Evolutionary conservation across 768 basidiomycete species (phyloP), one percentile per base, ranked within the genome.

Genomic region (Hysterangium stoloniferum): DNA sequence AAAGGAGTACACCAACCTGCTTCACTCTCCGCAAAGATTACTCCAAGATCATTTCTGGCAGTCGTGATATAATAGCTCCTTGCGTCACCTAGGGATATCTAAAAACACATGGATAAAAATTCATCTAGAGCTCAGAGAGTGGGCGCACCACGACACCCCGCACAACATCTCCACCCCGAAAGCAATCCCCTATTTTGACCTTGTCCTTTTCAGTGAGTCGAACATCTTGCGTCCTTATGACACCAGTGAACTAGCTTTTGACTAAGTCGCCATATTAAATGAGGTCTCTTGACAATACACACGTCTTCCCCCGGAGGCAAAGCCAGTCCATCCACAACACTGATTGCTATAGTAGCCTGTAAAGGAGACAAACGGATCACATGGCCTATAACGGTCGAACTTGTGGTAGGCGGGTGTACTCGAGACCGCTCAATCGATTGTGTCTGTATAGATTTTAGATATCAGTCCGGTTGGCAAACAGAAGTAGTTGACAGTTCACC

Each of bases 61-160:
- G 92, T 95, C 0, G 91, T 89, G 25, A 95, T 75, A 69, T 90
- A 94, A 67, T 95, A 95, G 58, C 85, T 90, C 37, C 89, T 79
- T 22, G 91, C 82, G 66, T 95, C 92, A 8, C 92, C 93, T 22
- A 96, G 72, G 15, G 92, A 94, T 43, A 94, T 88, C 92, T 94
- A 53, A 5, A 20, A 42, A 22, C 11, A 2, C 2, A 41, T 7
- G 13, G 24, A 17, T 41, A 29, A 38, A 33, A 12, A 33, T 17
- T 50, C 27, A 25, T 4, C 25, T 46, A 4, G 27, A 20, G 44
- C 31, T 13, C 5, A 36, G 35, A 31, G 22, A 24, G 33, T 22
- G 11, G 25, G 72, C 84, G 63, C 63, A 93, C 92, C 59, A 95
- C 90, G 33, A 86, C 62, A 12, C 88, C 90, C 53, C 84, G 79